These are phyloP conservation scores for Carex myosuroides DNA, from an alignment of 176 grass and related monocot species.

Conservation along the genomic window DNA sequence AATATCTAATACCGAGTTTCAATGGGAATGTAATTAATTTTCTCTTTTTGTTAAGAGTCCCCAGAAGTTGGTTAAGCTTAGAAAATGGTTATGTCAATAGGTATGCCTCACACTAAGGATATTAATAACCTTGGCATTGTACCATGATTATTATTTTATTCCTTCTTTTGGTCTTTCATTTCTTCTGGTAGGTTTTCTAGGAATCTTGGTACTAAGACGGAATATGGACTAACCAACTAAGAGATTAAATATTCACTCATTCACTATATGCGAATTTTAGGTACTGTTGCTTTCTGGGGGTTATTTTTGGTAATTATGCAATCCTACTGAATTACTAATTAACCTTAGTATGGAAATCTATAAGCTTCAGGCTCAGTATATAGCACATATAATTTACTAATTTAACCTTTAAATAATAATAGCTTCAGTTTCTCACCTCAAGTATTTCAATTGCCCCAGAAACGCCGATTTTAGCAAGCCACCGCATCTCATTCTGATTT, in stretches of 20 bases:
- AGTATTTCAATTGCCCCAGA: slow-evolving; percentile 51
- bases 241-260: background rate
- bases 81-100: background rate
- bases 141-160: slow-evolving; percentile 6
- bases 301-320: background rate
- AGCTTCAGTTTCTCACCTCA: slow-evolving; percentile 46
- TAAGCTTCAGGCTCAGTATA: background rate
- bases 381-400: background rate
- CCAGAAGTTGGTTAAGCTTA: background rate
- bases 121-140: background rate
- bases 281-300: background rate
- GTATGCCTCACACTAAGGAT: background rate
- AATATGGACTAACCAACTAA: background rate
- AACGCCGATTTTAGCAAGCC: slow-evolving; percentile 49
- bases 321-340: background rate
- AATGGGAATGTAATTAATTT: background rate
- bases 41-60: background rate
- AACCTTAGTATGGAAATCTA: background rate
- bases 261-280: no score
- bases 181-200: background rate
- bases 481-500: slow-evolving; percentile 34
- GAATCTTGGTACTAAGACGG: background rate
- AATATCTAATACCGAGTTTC: no score
- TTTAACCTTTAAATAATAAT: background rate
- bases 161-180: background rate